Evolutionary conservation across 2,329 filamentous ascomycete genomes (phyloP), one percentile per base, ranked within the genome.

Genomic region (Diaporthe sp.): DNA sequence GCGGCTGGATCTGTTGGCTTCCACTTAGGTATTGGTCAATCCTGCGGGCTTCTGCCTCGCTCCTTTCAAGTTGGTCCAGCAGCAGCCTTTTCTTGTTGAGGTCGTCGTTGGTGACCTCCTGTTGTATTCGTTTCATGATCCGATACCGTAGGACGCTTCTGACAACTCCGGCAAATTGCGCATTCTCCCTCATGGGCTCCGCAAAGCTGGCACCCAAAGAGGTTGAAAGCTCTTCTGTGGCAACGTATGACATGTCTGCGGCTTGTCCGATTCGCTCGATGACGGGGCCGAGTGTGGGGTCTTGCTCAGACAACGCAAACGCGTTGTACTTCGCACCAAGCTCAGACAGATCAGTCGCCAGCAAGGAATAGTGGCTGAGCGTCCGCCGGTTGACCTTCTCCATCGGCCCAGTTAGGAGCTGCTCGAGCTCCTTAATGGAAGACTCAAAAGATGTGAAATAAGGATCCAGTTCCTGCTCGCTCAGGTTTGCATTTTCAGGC

Each of bases 101-200:
- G 80, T 99, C 96, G 76, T 99, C 97, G 60, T 93, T 93, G 1
- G 97, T 98, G 92, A 98, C 96, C 82, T 99, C 97, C 83, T 98
- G 95, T 82, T 99, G 97, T 72, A 99, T 95, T 62, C 97, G 91
- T 87, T 99, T 99, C 77, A 98, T 87, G 3, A 98, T 93, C 22
- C 97, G 90, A 83, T 98, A 99, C 78, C 94, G 92, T 73, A 99
- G 87, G 46, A 99, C 96, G 78, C 89, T 94, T 57, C 96, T 92
- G 4, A 99, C 97, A 1, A 99, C 95, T 15, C 97, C 95, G 0
- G 97, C 97, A 83, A 99, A 99, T 82, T 99, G 97, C 17, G 97
- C 96, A 80, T 95, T 98, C 85, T 99, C 97, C 73, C 97, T 92
- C 95, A 99, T 98, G 0, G 97, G 97, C 82, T 99, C 97, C 0